phyloP scores from a whole-genome alignment of 2,329 filamentous ascomycete genomes.

The Epichloe scottii region DNA sequence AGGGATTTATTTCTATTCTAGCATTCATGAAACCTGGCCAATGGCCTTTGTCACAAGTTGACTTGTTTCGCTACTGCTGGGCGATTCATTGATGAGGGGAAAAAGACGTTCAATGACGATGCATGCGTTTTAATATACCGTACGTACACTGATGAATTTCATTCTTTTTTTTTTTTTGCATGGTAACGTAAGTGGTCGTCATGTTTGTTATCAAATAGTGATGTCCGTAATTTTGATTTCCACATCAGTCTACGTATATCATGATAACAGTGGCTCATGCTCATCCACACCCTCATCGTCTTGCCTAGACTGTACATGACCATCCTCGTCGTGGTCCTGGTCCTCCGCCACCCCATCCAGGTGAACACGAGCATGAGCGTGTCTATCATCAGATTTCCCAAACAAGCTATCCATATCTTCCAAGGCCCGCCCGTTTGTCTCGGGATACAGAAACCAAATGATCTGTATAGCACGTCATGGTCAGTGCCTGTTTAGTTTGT shows the following conservation, averaged over 20 bases:
- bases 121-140: neutral
- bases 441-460: conserved; percentile 30
- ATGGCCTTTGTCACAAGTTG: neutral
- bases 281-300: conserved; percentile 6
- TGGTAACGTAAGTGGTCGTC: neutral
- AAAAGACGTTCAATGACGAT: neutral
- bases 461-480: conserved; percentile 14
- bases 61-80: neutral
- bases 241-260: neutral
- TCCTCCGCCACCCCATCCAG: neutral
- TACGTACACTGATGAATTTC: neutral
- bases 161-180: neutral
- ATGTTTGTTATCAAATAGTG: too few species aligned
- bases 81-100: neutral
- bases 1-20: neutral
- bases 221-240: too few species aligned
- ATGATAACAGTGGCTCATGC: conserved; percentile 4
- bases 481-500: neutral
- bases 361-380: neutral
- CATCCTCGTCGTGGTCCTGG: neutral
- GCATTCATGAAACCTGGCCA: conserved; percentile 2
- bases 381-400: conserved; percentile 7
- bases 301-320: neutral
- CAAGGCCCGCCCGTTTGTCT: conserved; percentile 28
- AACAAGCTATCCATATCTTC: conserved; percentile 35